phyloP scores from a whole-genome alignment of 352 stramenopile genomes.

The Phytopythium boreale region DNA sequence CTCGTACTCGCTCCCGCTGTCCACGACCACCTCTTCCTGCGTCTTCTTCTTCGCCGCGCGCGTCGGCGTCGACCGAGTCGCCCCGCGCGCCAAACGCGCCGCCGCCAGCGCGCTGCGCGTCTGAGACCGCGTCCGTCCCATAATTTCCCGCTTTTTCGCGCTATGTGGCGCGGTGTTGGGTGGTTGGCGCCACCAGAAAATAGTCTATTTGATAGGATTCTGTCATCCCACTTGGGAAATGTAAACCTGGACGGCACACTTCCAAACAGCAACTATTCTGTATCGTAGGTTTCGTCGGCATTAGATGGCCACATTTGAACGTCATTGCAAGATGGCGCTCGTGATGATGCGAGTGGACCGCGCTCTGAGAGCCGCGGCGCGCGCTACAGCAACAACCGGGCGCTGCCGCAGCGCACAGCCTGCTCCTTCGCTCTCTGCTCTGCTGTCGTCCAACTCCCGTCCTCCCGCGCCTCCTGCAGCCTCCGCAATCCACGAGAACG shows the following conservation, averaged over 20 bases:
- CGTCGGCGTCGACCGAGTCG: background rate
- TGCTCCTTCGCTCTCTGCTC: background rate
- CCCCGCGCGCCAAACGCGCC: background rate
- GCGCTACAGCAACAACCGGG: background rate
- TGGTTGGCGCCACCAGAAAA: background rate
- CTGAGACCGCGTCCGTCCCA: conserved; percentile 1
- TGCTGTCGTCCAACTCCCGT: background rate
- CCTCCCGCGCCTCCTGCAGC: background rate
- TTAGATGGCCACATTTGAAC: background rate
- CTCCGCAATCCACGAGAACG: background rate
- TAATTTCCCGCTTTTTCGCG: background rate
- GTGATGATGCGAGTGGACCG: background rate
- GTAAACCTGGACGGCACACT: background rate
- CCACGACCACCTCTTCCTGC: conserved; percentile 2
- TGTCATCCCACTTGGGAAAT: background rate
- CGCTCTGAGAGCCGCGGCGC: background rate
- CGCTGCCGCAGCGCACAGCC: background rate
- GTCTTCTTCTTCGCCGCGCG: conserved; percentile 4
- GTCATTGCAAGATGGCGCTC: background rate
- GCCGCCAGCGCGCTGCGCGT: background rate
- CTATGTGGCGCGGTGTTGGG: background rate
- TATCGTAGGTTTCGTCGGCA: background rate
- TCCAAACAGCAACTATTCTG: background rate
- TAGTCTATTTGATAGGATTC: background rate
- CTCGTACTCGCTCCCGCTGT: conserved; percentile 1